phyloP scores from a whole-genome alignment of 805 yeast species.

The Saccharomycopsis fibuligera region DNA sequence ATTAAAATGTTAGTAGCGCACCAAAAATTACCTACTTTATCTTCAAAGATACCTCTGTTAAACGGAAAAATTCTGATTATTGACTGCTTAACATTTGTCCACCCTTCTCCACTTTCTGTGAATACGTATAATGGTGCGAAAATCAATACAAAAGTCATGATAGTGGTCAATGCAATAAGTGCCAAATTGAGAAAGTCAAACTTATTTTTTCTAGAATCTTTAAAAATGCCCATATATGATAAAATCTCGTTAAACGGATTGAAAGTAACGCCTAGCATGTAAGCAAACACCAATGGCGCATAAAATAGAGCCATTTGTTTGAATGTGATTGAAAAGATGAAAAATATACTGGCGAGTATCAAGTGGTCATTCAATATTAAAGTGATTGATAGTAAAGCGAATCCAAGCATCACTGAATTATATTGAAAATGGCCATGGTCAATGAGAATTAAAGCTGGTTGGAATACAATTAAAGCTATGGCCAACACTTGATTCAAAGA shows the following conservation, averaged over 20 bases:
- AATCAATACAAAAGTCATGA: constrained; percentile 43
- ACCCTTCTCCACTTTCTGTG: constrained; percentile 32
- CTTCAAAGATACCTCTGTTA: constrained; percentile 90
- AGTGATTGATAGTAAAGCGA: constrained; percentile 61
- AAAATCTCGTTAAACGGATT: constrained; percentile 22
- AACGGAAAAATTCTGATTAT: constrained; percentile 86
- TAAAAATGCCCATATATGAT: neutral
- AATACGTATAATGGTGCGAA: constrained; percentile 55
- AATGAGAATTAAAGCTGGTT: constrained; percentile 74
- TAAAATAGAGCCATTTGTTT: constrained; percentile 96
- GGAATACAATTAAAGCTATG: constrained; percentile 73
- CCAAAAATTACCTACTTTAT: constrained; percentile 97
- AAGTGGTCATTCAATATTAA: constrained; percentile 59
- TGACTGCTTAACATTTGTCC: constrained; percentile 35
- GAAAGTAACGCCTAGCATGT: constrained; percentile 39
- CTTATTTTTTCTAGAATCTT: neutral
- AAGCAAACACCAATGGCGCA: constrained; percentile 82
- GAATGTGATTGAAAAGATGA: constrained; percentile 71
- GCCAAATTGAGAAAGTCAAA: constrained; percentile 54
- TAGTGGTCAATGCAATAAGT: constrained; percentile 58
- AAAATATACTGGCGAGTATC: constrained; percentile 66
- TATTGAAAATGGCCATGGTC: constrained; percentile 98
- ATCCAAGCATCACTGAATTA: constrained; percentile 90
- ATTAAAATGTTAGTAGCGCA: constrained; percentile 79
- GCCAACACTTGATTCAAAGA: constrained; percentile 73